Base-by-base conservation (phyloP, 1,139 yeast species). In the Lodderomyces margitis region DNA sequence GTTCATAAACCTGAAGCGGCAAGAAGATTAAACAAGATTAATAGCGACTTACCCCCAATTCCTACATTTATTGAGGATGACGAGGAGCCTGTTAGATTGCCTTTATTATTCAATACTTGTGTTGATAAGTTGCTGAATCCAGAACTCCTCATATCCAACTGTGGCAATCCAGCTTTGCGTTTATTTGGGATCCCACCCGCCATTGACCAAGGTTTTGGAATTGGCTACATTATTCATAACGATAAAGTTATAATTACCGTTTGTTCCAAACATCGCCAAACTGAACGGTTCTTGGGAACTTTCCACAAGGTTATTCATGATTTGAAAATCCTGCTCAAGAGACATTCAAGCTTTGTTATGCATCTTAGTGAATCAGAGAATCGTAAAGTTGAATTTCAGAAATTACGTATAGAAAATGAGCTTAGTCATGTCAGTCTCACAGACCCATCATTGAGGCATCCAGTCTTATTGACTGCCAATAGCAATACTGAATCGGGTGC, bases 181-280 rank as follows among this genome's bases (percentile, higher is more conserved):
- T 65, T 81, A 14, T 85, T 85, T 66, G 92, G 92, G 6, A 76
- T 85, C 21, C 83, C 91, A 0, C 94, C 92, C 1, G 87, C 88
- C 0, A 70, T 75, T 19, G 80, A 85, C 39, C 81, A 81, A 50
- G 94, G 94, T 0, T 84, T 81, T 58, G 92, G 91, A 11, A 72
- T 84, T 35, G 92, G 91, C 0, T 85, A 85, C 54, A 82, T 83
- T 36, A 75, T 84, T 43, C 87, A 84, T 56, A 75, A 74, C 45
- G 88, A 83, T 51, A 66, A 65, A 38, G 67, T 71, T 4, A 73
- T 74, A 16, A 72, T 85, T 20, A 80, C 87, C n/a, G 66, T 83
- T 39, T 80, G 85, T 17, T 82, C 89, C 9, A 86, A 84, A 58
- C 80, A 79, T 66, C 73, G 92, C 52, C 92, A 84, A 61, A 85